phyloP scores from a whole-genome alignment of 2,329 filamentous ascomycete species.

The Ophiocordyceps camponoti-rufipedis region DNA sequence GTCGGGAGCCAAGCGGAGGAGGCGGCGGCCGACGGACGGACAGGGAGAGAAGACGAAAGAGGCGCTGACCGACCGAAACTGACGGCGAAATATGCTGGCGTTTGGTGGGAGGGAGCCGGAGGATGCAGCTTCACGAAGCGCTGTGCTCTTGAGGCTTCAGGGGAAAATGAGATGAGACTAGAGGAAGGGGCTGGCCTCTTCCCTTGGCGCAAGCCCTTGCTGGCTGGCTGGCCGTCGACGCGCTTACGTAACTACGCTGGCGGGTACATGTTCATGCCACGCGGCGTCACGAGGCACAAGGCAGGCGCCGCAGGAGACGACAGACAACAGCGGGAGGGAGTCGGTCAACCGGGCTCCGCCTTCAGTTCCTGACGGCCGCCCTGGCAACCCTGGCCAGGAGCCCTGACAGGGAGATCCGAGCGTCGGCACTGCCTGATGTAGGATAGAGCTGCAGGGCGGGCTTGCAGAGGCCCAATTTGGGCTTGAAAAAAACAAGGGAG shows the following conservation, averaged over 20 bases:
- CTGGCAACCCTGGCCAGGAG: background rate
- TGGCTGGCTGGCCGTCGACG: constrained; percentile 5
- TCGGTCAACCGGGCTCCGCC: background rate
- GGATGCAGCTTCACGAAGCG: constrained; percentile 1
- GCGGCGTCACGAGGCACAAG: constrained; percentile 2
- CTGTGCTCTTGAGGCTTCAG: constrained; percentile 9
- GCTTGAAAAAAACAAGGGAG: background rate
- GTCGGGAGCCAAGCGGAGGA: constrained; percentile 1
- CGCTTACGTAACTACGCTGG: constrained; percentile 1
- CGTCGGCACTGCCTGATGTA: constrained; percentile 4
- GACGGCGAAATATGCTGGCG: constrained; percentile 2
- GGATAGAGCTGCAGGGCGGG: constrained; percentile 3
- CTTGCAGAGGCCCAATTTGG: background rate
- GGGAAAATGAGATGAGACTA: constrained; percentile 8
- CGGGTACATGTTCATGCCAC: background rate
- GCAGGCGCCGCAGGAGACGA: background rate
- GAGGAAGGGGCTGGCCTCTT: constrained; percentile 7
- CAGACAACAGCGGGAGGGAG: background rate
- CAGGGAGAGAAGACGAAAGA: background rate
- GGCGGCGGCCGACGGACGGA: background rate
- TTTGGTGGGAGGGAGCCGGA: constrained; percentile 1
- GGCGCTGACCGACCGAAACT: background rate
- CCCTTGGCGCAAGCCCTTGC: constrained; percentile 9
- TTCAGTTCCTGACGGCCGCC: background rate
- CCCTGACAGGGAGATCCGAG: constrained; percentile 3